A percentile compares a stretch with the other conserved stretches of the same genome.
phyloP scores from a whole-genome alignment of 2,329 filamentous ascomycete genomes.

The Trichoderma gracile region DNA sequence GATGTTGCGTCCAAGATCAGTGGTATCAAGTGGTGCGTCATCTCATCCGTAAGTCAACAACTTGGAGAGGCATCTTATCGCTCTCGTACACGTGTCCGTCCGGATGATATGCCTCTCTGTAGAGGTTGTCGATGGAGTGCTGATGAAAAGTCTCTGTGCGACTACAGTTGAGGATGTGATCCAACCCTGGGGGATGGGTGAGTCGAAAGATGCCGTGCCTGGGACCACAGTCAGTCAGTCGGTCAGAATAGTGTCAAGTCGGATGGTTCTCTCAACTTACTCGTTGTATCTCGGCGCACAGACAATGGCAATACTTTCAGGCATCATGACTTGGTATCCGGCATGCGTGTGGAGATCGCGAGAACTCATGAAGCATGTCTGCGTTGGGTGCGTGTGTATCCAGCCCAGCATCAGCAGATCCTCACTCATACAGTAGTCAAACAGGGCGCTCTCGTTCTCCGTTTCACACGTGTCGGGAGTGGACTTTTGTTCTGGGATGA shows the following conservation, averaged over 20 bases:
- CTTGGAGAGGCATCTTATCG: constrained; percentile 61
- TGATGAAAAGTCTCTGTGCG: constrained; percentile 84
- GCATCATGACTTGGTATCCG: constrained; percentile 94
- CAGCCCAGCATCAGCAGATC: constrained; percentile 87
- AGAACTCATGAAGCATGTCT: constrained; percentile 97
- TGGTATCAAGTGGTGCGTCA: neutral
- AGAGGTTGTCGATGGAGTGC: constrained; percentile 66
- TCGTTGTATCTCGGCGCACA: constrained; percentile 81
- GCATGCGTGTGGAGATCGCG: constrained; percentile 91
- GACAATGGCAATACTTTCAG: constrained; percentile 94
- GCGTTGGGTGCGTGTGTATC: constrained; percentile 97
- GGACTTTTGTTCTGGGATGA: constrained; percentile 87
- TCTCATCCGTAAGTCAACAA: constrained; percentile 52
- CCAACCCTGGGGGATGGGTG: constrained; percentile 87
- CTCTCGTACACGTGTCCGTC: constrained; percentile 70
- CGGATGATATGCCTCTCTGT: constrained; percentile 70
- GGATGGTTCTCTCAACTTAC: constrained; percentile 49
- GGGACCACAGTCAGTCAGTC: neutral
- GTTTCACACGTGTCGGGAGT: constrained; percentile 96
- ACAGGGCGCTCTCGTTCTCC: constrained; percentile 78
- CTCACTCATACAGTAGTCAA: constrained; percentile 84
- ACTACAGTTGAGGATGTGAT: constrained; percentile 77
- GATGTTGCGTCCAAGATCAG: neutral
- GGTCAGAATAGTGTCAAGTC: constrained; percentile 4
- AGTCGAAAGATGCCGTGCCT: constrained; percentile 91